These are phyloP conservation scores for Salix purpurea DNA, from an alignment of 345 rosid species.

Conservation along the genomic window DNA sequence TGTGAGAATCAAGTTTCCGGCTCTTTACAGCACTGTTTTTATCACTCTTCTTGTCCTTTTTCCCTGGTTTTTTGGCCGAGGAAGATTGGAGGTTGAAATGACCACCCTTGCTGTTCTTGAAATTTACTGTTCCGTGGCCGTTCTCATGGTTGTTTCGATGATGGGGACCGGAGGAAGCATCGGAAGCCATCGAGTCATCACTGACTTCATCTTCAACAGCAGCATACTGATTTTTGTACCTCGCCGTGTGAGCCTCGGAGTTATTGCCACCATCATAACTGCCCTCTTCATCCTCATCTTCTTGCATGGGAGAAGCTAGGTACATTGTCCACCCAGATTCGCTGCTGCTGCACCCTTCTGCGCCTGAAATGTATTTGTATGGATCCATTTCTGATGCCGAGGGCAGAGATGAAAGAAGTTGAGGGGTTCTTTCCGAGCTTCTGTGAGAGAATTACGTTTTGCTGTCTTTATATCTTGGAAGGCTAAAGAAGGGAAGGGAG, in stretches of 20 bases:
- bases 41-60: slow-evolving; percentile 26
- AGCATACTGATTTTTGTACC: slow-evolving; percentile 1
- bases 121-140: slow-evolving; percentile 5
- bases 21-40: slow-evolving; percentile 20
- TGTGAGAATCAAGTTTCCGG: slow-evolving; percentile 12
- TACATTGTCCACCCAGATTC: slow-evolving; percentile 87
- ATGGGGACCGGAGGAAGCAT: slow-evolving; percentile 69
- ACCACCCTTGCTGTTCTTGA: slow-evolving; percentile 24
- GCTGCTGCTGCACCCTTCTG: slow-evolving; percentile 74
- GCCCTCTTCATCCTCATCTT: slow-evolving; percentile 38
- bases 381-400: slow-evolving; percentile 25
- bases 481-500: background rate
- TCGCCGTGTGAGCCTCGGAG: background rate
- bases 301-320: slow-evolving; percentile 50
- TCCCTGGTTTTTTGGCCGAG: slow-evolving; percentile 21
- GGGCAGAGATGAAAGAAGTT: background rate
- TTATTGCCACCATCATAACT: slow-evolving; percentile 18
- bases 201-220: slow-evolving; percentile 33
- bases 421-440: background rate
- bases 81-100: slow-evolving; percentile 25
- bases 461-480: background rate
- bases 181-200: slow-evolving; percentile 79
- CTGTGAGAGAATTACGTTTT: background rate
- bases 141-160: slow-evolving; percentile 23
- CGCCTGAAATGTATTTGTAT: slow-evolving; percentile 26